Conservation (phyloP, 1,284 basidiomycete genomes). For the Fomitopsis betulina region DNA sequence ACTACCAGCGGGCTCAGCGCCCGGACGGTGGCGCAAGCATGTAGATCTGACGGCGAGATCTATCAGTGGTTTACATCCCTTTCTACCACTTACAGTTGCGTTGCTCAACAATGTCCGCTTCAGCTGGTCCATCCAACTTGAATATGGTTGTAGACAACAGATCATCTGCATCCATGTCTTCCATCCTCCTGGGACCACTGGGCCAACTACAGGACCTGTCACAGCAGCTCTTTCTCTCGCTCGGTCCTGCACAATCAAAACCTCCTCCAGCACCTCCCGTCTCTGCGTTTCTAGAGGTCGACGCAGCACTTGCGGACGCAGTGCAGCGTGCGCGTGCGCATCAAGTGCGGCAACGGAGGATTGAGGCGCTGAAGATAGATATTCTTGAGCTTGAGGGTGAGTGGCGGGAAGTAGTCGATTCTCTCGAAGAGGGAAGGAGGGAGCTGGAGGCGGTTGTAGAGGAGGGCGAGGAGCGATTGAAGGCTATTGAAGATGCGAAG, state of each 20-base stretch:
- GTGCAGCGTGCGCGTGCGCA: slow-evolving; percentile 64
- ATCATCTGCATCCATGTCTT: slow-evolving; percentile 30
- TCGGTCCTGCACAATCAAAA: slow-evolving; percentile 60
- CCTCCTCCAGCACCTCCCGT: slow-evolving; percentile 60
- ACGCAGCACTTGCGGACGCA: slow-evolving; percentile 56
- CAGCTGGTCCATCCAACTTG: not conserved
- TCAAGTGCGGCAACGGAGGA: slow-evolving; percentile 68
- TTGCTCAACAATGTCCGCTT: not conserved
- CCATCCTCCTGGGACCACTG: slow-evolving; percentile 59
- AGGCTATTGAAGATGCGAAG: slow-evolving; percentile 65
- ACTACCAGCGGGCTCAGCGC: too few species aligned
- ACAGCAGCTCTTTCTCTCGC: slow-evolving; percentile 63
- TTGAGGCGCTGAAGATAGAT: slow-evolving; percentile 65
- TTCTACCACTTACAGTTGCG: too few species aligned
- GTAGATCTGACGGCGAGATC: too few species aligned
- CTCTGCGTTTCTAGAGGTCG: slow-evolving; percentile 54
- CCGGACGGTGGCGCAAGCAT: too few species aligned
- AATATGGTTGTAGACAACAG: not conserved
- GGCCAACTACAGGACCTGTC: slow-evolving; percentile 59
- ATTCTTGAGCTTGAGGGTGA: slow-evolving; percentile 59
- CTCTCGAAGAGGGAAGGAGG: slow-evolving; percentile 57
- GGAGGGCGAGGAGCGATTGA: slow-evolving; percentile 67
- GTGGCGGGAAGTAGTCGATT: slow-evolving; percentile 62
- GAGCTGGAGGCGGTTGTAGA: slow-evolving; percentile 64
- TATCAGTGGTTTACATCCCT: too few species aligned